These are phyloP conservation scores for Triticum timopheevii DNA, from an alignment of 176 grass and related monocot species.

Conservation along the genomic window DNA sequence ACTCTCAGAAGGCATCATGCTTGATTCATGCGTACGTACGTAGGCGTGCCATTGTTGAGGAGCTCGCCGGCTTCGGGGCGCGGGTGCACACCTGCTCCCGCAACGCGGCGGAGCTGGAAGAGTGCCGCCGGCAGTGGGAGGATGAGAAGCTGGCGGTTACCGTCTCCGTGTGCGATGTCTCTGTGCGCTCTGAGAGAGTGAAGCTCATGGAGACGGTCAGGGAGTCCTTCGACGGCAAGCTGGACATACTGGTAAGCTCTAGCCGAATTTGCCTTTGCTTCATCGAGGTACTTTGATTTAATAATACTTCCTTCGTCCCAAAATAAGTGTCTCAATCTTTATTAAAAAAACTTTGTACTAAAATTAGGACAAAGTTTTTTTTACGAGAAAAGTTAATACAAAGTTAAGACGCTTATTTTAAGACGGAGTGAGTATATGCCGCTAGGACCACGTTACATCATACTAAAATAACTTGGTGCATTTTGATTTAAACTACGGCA, in stretches of 20 bases:
- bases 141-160: slow-evolving; percentile 13
- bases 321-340: too few relatives aligned
- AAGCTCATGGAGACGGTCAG: background rate
- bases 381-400: too few relatives aligned
- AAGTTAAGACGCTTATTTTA: too few relatives aligned
- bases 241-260: slow-evolving; percentile 36
- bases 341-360: too few relatives aligned
- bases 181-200: slow-evolving; percentile 3
- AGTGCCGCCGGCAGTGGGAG: slow-evolving; percentile 25
- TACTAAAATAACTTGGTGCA: too few relatives aligned
- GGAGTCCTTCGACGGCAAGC: slow-evolving; percentile 31
- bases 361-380: too few relatives aligned
- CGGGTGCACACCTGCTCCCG: slow-evolving; percentile 46
- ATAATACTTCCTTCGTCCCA: too few relatives aligned
- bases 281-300: too few relatives aligned
- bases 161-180: slow-evolving; percentile 40
- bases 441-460: too few relatives aligned
- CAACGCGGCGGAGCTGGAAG: slow-evolving; percentile 20
- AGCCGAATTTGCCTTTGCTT: background rate
- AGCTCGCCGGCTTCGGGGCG: slow-evolving; percentile 36
- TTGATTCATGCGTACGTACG: background rate
- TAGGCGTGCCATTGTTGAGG: slow-evolving; percentile 38
- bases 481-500: too few relatives aligned
- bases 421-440: too few relatives aligned
- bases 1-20: background rate